A percentile compares a stretch with the other conserved stretches of the same genome.
These are phyloP conservation scores for Pterulicium gracile DNA, from an alignment of 1,284 basidiomycete species.

Conservation along the genomic window DNA sequence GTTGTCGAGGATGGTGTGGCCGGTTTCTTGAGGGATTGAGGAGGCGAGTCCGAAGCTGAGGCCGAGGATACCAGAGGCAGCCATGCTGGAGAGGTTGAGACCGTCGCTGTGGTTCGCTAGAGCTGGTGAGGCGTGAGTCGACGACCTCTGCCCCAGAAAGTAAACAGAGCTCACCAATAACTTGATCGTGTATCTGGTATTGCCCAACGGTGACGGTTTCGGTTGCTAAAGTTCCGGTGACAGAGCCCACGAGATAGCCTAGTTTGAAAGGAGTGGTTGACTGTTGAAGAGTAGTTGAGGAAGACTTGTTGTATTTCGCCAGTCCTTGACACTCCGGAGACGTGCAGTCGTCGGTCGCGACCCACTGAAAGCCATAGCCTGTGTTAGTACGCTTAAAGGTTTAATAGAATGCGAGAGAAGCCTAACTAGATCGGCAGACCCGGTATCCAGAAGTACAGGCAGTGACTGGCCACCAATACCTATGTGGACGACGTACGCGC, in stretches of 20 bases:
- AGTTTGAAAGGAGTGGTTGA: constrained; percentile 27
- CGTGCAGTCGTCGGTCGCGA: constrained; percentile 22
- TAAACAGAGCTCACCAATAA: constrained; percentile 14
- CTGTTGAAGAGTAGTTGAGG: constrained; percentile 21
- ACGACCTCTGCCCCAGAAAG: too few relatives aligned
- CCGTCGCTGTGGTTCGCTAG: constrained; percentile 32
- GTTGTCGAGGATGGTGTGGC: constrained; percentile 37
- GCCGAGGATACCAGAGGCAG: constrained; percentile 49
- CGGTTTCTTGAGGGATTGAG: constrained; percentile 32
- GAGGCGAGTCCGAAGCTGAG: constrained; percentile 39
- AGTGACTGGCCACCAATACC: background rate
- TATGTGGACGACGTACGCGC: background rate
- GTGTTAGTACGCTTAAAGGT: too few relatives aligned
- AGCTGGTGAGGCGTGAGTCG: too few relatives aligned
- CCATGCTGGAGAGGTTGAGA: constrained; percentile 33
- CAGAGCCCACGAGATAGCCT: constrained; percentile 35
- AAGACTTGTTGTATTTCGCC: constrained; percentile 15
- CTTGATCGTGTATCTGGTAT: constrained; percentile 26
- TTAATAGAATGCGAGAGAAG: too few relatives aligned
- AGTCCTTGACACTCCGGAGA: constrained; percentile 23
- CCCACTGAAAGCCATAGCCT: too few relatives aligned
- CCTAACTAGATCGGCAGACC: background rate
- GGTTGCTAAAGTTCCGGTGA: constrained; percentile 29
- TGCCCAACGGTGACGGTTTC: constrained; percentile 34
- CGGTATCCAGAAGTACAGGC: constrained; percentile 2